Base-by-base conservation (phyloP, 192 early-diverging fungal species). In the Coemansia sp. region DNA sequence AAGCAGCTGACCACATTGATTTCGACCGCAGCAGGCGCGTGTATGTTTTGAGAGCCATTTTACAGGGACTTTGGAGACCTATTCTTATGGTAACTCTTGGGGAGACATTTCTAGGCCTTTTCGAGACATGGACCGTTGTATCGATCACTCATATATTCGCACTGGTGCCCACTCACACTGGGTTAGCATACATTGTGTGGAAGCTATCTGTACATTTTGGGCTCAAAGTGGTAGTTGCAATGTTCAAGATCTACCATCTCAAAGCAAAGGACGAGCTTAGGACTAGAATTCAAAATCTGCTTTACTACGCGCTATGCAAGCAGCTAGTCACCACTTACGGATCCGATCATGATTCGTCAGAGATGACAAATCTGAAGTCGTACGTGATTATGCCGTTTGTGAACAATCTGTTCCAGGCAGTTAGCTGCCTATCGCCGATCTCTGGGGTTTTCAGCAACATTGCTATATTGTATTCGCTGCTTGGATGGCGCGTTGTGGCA, bases 101-200 rank as follows among this genome's bases (percentile, higher is more conserved):
- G 3, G 63, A 57, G 19, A 23, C 33, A 10, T 35, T 57, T 15
- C 52, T 65, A 13, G 62, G 63, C 0, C 11, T 40, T 7, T 16
- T 26, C 10, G 33, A 57, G 8, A 47, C 50, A 9, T 66, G 70
- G 70, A 47, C 31, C 18, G 16, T 15, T 11, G 21, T 65, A 14
- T 21, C 54, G 9, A n/a, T 57, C 28, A 46, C 23, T 26, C 21
- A 20, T 18, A 37, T 72, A 7, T 72, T 65, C 42, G 50, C 54
- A 1, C 37, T 54, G 23, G 44, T 26, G 0, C 15, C 21, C 13
- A 13, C 51, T 12, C 41, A 16, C 1, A 20, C 35, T 14, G 37
- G 45, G n/a, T 30, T 37, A 15, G 14, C 18, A 12, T 39, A 21
- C 2, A 3, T 64, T 14, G 13, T 42, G 37, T 14, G 9, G 21